Conservation (phyloP, 257 asterid genomes). For the Sherardia arvensis region DNA sequence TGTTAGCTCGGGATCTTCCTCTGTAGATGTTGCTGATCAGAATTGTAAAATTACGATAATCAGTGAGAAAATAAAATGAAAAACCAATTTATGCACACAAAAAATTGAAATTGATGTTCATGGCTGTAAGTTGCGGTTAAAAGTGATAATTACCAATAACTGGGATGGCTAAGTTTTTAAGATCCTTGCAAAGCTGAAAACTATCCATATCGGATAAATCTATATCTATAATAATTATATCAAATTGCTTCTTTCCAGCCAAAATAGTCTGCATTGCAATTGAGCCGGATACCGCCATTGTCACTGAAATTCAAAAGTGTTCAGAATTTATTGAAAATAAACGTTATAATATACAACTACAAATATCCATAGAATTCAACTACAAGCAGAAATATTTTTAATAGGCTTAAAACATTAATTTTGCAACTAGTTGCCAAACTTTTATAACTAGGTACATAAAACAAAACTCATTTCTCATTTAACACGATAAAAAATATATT, state of each 20-base stretch:
- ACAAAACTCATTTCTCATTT: no score
- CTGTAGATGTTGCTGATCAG: background rate
- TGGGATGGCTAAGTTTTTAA: background rate
- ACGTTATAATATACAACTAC: background rate
- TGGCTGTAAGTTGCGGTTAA: background rate
- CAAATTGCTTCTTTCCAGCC: constrained; percentile 7
- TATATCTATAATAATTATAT: constrained; percentile 15
- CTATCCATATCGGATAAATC: constrained; percentile 11
- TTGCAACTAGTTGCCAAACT: no score
- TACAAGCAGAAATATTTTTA: no score
- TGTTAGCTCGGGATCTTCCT: constrained; percentile 2
- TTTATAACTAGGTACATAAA: no score
- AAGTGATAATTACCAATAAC: constrained; percentile 9
- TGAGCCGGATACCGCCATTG: constrained; percentile 6
- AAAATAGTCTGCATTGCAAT: constrained; percentile 7
- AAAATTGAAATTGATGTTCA: background rate
- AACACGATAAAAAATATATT: no score
- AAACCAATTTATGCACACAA: background rate
- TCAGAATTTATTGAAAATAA: background rate
- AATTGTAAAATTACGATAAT: background rate
- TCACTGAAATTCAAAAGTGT: constrained; percentile 4
- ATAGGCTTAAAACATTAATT: no score
- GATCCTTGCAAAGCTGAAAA: constrained; percentile 8
- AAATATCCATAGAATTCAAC: no score
- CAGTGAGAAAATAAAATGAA: no score